Percentiles rank a stretch among this genome's conserved stretches.
Evolutionary conservation across 257 asterid genomes (phyloP).

Genomic region (Vinca minor): DNA sequence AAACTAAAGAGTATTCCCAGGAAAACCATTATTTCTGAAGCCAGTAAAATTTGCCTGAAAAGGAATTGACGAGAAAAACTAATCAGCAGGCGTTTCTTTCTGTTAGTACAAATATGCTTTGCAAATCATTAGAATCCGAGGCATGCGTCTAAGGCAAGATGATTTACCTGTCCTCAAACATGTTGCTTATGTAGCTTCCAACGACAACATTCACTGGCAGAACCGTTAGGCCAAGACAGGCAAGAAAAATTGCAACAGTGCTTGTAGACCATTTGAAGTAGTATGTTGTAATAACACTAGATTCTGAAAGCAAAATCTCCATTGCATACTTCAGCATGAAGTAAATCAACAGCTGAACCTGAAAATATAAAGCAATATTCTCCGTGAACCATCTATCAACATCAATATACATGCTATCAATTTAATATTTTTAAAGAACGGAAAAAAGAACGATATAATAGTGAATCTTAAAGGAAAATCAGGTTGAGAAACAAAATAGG

Average conservation of each 20-base stretch:
- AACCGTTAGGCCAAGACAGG: constrained; percentile 87
- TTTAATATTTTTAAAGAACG: not conserved
- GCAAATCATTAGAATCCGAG: constrained; percentile 1
- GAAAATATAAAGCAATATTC: constrained; percentile 22
- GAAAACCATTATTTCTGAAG: constrained; percentile 79
- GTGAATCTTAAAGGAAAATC: not conserved
- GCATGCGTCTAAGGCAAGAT: constrained; percentile 3
- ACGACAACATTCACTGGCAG: constrained; percentile 78
- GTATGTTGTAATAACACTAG: constrained; percentile 83
- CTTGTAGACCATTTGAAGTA: constrained; percentile 91
- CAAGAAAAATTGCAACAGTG: constrained; percentile 76
- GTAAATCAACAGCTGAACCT: constrained; percentile 95
- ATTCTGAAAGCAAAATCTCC: constrained; percentile 94
- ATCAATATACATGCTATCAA: not conserved
- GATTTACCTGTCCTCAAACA: constrained; percentile 90
- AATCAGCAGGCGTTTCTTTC: not conserved
- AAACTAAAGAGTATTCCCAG: constrained; percentile 81
- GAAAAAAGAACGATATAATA: not conserved
- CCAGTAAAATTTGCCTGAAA: constrained; percentile 87
- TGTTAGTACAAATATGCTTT: not conserved
- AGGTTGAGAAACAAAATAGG: not conserved
- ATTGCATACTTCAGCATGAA: constrained; percentile 96
- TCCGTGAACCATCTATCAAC: not conserved
- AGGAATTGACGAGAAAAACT: constrained; percentile 9
- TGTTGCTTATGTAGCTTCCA: constrained; percentile 90